Percentiles rank a stretch among this genome's conserved stretches.
Evolutionary conservation across 1,284 basidiomycete species (phyloP).

Genomic region (Ceraceosorus bombacis): DNA sequence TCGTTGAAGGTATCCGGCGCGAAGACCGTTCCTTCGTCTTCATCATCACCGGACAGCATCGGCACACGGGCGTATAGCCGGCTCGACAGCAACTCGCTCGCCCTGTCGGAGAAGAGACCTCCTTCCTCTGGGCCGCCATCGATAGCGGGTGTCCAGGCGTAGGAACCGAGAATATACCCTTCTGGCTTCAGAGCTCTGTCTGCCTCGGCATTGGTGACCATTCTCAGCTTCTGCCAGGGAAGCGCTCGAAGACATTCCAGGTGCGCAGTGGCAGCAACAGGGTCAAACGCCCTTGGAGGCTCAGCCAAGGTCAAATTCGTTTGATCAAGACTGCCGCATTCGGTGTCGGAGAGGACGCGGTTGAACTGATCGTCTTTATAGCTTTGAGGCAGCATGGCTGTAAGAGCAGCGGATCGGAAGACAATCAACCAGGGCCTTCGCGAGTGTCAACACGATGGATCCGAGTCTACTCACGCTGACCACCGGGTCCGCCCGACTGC

Average conservation of each 20-base stretch:
- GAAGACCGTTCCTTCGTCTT: conserved; percentile 17
- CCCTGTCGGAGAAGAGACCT: conserved; percentile 12
- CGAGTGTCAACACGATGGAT: too few relatives aligned
- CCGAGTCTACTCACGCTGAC: neutral
- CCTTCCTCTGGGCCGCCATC: conserved; percentile 11
- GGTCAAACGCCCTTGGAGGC: neutral
- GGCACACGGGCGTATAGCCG: conserved; percentile 12
- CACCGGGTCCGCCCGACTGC: conserved; percentile 11
- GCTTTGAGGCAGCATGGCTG: neutral
- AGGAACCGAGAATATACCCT: conserved; percentile 9
- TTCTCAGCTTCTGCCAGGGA: neutral
- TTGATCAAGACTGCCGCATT: neutral
- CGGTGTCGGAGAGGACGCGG: neutral
- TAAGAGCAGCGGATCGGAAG: neutral
- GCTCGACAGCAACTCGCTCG: conserved; percentile 3
- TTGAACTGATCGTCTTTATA: neutral
- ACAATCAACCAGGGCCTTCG: neutral
- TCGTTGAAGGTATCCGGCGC: conserved; percentile 9
- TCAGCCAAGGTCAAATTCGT: too few relatives aligned
- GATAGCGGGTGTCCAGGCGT: conserved; percentile 11
- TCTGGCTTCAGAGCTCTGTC: neutral
- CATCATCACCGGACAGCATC: conserved; percentile 10
- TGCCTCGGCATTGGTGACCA: neutral
- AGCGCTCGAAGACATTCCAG: neutral
- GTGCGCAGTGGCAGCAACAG: neutral